Percentiles rank a stretch among this genome's conserved stretches.
Conservation (phyloP, 768 basidiomycete genomes). For the Sistotremastrum niveocremeum region DNA sequence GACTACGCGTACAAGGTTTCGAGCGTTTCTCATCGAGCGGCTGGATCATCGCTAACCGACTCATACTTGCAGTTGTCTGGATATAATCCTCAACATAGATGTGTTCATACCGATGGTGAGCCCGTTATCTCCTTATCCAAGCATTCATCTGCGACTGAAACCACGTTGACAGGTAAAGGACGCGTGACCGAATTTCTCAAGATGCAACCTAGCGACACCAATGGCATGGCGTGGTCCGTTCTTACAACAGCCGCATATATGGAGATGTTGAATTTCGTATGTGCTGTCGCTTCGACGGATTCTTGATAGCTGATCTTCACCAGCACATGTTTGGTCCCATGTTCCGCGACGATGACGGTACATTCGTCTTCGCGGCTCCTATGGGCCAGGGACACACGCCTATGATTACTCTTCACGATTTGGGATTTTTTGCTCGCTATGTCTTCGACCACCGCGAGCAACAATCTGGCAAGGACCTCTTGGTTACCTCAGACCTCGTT, state of each 20-base stretch:
- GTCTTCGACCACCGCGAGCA: slow-evolving; percentile 23
- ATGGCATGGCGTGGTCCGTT: slow-evolving; percentile 21
- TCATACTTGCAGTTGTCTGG: slow-evolving; percentile 6
- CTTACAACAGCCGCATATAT: slow-evolving; percentile 28
- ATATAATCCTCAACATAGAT: slow-evolving; percentile 19
- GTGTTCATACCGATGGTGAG: slow-evolving; percentile 24
- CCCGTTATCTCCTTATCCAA: too few species aligned
- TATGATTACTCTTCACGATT: slow-evolving; percentile 25
- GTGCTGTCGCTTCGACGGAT: slow-evolving; percentile 4
- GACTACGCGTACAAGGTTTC: slow-evolving; percentile 28
- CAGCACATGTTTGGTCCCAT: slow-evolving; percentile 22
- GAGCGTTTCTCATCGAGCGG: slow-evolving; percentile 7
- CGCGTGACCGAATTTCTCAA: slow-evolving; percentile 26
- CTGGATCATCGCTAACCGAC: too few species aligned
- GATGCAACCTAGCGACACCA: slow-evolving; percentile 17
- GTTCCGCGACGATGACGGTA: slow-evolving; percentile 24
- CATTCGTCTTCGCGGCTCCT: slow-evolving; percentile 25
- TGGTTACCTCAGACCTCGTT: slow-evolving; percentile 25
- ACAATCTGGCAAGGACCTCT: slow-evolving; percentile 23
- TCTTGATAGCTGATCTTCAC: neutral
- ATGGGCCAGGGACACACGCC: slow-evolving; percentile 24
- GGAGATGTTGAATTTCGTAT: slow-evolving; percentile 27
- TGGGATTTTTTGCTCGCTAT: slow-evolving; percentile 28
- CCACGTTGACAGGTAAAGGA: slow-evolving; percentile 16
- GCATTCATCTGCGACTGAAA: too few species aligned